phyloP scores from a whole-genome alignment of 768 basidiomycete genomes.

The Tulasnella sp. region DNA sequence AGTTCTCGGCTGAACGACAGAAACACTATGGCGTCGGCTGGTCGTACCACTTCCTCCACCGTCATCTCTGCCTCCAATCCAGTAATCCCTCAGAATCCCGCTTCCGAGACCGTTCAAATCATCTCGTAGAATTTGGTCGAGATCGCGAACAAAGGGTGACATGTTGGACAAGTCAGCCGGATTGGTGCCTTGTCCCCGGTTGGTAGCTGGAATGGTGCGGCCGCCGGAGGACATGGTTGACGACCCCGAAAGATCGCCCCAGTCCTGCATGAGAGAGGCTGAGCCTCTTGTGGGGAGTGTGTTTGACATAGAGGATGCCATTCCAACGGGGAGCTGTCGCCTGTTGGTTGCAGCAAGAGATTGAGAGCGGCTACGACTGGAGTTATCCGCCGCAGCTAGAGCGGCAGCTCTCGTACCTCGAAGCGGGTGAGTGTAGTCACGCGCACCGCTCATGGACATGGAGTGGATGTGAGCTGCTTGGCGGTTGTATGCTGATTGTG shows the following conservation, averaged over 20 bases:
- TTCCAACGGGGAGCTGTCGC: constrained; percentile 23
- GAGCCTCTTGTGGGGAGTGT: constrained; percentile 5
- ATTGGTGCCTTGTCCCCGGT: not conserved
- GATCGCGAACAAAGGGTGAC: constrained; percentile 79
- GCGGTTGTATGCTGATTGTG: constrained; percentile 38
- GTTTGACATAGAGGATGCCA: constrained; percentile 7
- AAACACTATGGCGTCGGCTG: constrained; percentile 74
- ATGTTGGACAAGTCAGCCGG: constrained; percentile 60
- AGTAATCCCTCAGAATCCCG: constrained; percentile 62
- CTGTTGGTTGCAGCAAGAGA: constrained; percentile 56
- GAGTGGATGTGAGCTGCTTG: constrained; percentile 44
- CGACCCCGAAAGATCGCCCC: not conserved
- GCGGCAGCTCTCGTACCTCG: constrained; percentile 11
- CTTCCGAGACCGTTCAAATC: constrained; percentile 28
- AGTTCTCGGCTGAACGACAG: constrained; percentile 63
- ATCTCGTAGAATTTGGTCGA: constrained; percentile 66
- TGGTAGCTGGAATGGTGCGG: constrained; percentile 32
- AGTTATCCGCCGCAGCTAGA: constrained; percentile 36
- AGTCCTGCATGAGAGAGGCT: not conserved
- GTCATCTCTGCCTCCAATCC: constrained; percentile 33
- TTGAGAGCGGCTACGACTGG: constrained; percentile 67
- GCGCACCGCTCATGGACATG: constrained; percentile 33
- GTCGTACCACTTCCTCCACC: constrained; percentile 68
- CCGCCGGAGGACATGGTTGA: not conserved
- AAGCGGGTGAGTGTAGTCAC: not conserved